Conservation (phyloP, 352 stramenopile species). For the Phytophthora pisi region DNA sequence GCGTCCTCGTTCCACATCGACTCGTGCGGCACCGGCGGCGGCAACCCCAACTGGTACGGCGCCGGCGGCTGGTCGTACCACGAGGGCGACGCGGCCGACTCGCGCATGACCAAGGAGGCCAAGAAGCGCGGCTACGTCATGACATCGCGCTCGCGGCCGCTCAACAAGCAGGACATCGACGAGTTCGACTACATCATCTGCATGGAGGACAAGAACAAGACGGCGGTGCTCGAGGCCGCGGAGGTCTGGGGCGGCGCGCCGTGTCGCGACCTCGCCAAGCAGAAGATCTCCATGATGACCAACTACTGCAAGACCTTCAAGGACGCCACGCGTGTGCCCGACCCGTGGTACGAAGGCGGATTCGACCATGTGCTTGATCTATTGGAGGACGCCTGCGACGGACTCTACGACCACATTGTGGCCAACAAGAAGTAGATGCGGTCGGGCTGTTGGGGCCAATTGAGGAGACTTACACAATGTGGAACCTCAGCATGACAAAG, state of each 20-base stretch:
- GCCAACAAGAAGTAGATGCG: conserved; percentile 11
- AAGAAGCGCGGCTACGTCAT: conserved; percentile 84
- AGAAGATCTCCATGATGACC: conserved; percentile 87
- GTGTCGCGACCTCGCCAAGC: conserved; percentile 49
- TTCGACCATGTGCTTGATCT: conserved; percentile 91
- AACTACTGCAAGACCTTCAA: conserved; percentile 80
- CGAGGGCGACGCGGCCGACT: conserved; percentile 82
- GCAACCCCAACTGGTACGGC: conserved; percentile 81
- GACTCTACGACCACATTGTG: conserved; percentile 69
- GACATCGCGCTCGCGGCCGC: conserved; percentile 76
- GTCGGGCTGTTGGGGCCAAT: background rate
- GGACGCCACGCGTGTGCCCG: conserved; percentile 62
- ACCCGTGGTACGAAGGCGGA: conserved; percentile 89
- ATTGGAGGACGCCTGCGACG: conserved; percentile 86
- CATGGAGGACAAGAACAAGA: conserved; percentile 89
- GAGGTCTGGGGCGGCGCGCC: conserved; percentile 78
- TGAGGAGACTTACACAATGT: background rate
- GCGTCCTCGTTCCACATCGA: conserved; percentile 64
- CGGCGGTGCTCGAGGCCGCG: conserved; percentile 83
- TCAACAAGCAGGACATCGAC: conserved; percentile 74
- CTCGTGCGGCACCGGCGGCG: conserved; percentile 87
- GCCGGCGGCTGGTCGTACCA: conserved; percentile 86
- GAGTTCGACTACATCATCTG: conserved; percentile 90
- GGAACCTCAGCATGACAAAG: background rate
- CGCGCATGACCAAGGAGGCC: conserved; percentile 86